These are phyloP conservation scores for Achaetomium macrosporum DNA, from an alignment of 2,329 filamentous ascomycete species.

Conservation along the genomic window DNA sequence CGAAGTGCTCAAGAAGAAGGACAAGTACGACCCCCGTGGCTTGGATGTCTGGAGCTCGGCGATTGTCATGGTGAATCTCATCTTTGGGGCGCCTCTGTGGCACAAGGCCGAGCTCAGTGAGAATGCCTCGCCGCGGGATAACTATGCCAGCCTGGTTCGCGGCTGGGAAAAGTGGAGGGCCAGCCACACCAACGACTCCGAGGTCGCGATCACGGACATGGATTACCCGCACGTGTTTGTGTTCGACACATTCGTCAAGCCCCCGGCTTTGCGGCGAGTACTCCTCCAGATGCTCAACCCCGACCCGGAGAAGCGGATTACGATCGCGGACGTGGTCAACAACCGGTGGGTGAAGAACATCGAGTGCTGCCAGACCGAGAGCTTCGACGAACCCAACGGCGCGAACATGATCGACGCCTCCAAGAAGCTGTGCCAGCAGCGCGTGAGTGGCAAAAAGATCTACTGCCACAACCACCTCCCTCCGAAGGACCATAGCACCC, in stretches of 20 bases:
- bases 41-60: conserved; percentile 84
- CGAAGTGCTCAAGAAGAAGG: conserved; percentile 67
- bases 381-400: conserved; percentile 53
- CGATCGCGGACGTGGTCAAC: conserved; percentile 61
- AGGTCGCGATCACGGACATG: conserved; percentile 43
- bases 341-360: conserved; percentile 68
- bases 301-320: conserved; percentile 63
- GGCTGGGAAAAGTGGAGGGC: conserved; percentile 65
- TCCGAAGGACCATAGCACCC: conserved; percentile 38
- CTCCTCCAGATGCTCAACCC: conserved; percentile 80
- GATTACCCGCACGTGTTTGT: conserved; percentile 61
- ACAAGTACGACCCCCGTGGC: conserved; percentile 64
- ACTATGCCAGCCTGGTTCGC: conserved; percentile 58
- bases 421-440: conserved; percentile 44
- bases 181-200: conserved; percentile 39
- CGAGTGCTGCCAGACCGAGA: conserved; percentile 73
- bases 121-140: conserved; percentile 31
- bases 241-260: conserved; percentile 60
- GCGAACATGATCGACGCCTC: conserved; percentile 55
- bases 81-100: conserved; percentile 70
- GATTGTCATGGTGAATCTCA: conserved; percentile 74
- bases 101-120: conserved; percentile 52
- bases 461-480: conserved; percentile 56
- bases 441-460: conserved; percentile 41
- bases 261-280: conserved; percentile 62